Percentiles rank a stretch among this genome's conserved stretches.
These are phyloP conservation scores for Aureobasidium lini DNA, from an alignment of 2,329 filamentous ascomycete genomes.

Conservation along the genomic window DNA sequence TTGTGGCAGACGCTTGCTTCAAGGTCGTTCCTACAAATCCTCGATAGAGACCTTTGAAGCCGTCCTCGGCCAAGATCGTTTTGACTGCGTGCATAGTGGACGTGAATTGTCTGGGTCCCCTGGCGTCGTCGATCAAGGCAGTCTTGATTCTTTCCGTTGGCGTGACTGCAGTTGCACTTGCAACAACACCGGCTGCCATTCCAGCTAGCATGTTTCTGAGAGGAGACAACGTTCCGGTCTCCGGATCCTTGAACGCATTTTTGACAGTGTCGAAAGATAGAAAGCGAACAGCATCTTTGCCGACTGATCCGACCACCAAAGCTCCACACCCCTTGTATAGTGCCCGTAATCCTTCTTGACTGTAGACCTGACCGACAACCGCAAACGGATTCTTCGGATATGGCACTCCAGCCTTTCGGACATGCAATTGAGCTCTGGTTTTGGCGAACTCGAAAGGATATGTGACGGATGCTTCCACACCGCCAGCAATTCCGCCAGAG, in stretches of 20 bases:
- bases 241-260: slow-evolving; percentile 46
- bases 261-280: slow-evolving; percentile 60
- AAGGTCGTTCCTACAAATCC: slow-evolving; percentile 54
- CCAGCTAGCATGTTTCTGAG: slow-evolving; percentile 53
- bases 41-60: slow-evolving; percentile 47
- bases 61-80: slow-evolving; percentile 45
- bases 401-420: slow-evolving; percentile 31
- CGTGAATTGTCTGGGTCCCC: slow-evolving; percentile 39
- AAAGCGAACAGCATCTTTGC: slow-evolving; percentile 60
- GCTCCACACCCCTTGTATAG: slow-evolving; percentile 58
- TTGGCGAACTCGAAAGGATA: slow-evolving; percentile 65
- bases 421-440: slow-evolving; percentile 50
- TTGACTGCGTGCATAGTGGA: slow-evolving; percentile 45
- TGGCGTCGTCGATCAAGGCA: slow-evolving; percentile 56
- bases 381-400: slow-evolving; percentile 49
- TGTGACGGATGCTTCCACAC: slow-evolving; percentile 27
- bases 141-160: slow-evolving; percentile 64
- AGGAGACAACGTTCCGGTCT: slow-evolving; percentile 50
- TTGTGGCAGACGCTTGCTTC: slow-evolving; percentile 56
- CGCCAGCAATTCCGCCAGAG: slow-evolving; percentile 30
- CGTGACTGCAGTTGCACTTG: slow-evolving; percentile 57
- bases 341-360: slow-evolving; percentile 49
- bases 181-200: slow-evolving; percentile 56
- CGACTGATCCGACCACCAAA: slow-evolving; percentile 52
- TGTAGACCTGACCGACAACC: slow-evolving; percentile 49